phyloP scores from a whole-genome alignment of 306 rosid species.

The Dalbergia oliveri region DNA sequence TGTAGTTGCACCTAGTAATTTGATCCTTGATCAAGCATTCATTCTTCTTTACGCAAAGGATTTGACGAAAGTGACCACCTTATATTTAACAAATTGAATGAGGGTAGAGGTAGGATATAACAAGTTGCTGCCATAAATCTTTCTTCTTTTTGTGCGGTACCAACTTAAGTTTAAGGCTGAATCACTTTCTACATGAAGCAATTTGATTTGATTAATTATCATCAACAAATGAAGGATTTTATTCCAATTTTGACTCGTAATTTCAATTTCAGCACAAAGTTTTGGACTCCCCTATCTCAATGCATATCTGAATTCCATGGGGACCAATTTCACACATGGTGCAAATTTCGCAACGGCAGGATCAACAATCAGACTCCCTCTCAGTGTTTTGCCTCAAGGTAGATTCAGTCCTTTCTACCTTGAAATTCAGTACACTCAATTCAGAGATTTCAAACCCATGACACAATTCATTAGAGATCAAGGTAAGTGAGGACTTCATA shows the following conservation, averaged over 20 bases:
- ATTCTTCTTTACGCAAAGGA: too few relatives aligned
- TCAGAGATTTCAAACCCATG: slow-evolving; percentile 38
- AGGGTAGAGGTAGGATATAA: too few relatives aligned
- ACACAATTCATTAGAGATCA: slow-evolving; percentile 19
- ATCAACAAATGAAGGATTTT: neutral
- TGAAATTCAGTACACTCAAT: slow-evolving; percentile 46
- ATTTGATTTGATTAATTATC: too few relatives aligned
- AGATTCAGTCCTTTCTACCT: slow-evolving; percentile 58
- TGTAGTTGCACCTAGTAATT: too few relatives aligned
- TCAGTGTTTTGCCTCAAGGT: neutral
- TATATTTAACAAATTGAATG: too few relatives aligned
- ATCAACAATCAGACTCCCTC: slow-evolving; percentile 49
- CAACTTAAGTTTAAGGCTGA: neutral
- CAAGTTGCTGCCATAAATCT: too few relatives aligned
- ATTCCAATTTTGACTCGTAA: neutral
- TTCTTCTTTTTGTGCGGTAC: neutral
- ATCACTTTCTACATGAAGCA: too few relatives aligned
- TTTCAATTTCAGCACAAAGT: slow-evolving; percentile 46
- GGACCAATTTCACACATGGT: slow-evolving; percentile 51
- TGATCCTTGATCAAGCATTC: too few relatives aligned
- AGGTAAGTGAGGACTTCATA: slow-evolving; percentile 19
- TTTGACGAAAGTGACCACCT: too few relatives aligned
- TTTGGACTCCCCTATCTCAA: slow-evolving; percentile 46
- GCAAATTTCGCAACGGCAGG: slow-evolving; percentile 53
- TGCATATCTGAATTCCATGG: slow-evolving; percentile 56